These are phyloP conservation scores for Cladophialophora exuberans DNA, from an alignment of 2,329 filamentous ascomycete genomes.

Conservation along the genomic window DNA sequence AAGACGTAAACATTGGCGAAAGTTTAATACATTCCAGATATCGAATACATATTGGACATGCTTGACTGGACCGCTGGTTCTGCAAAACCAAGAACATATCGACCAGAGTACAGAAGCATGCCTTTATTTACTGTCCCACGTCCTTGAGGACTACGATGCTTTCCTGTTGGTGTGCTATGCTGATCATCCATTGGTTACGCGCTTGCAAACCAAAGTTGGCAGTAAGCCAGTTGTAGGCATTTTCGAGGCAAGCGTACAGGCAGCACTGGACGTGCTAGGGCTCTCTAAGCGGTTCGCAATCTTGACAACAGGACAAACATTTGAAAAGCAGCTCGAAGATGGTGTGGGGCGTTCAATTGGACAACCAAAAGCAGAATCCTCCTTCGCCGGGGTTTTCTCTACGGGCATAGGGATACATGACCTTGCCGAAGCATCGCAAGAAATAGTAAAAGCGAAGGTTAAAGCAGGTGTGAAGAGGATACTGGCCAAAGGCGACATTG, in stretches of 20 bases:
- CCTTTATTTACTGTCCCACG: not conserved
- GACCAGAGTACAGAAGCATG: conserved; percentile 1
- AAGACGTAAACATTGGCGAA: not conserved
- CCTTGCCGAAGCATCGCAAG: not conserved
- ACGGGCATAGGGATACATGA: conserved; percentile 5
- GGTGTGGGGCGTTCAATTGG: conserved; percentile 1
- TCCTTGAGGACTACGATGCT: conserved; percentile 3
- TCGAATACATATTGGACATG: conserved; percentile 17
- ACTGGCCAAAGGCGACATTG: not conserved
- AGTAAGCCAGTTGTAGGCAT: conserved; percentile 10
- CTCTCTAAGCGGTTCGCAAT: conserved; percentile 3
- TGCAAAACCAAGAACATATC: conserved; percentile 11
- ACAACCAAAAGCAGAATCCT: not conserved
- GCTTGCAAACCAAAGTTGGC: conserved; percentile 1
- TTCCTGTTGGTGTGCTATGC: conserved; percentile 17
- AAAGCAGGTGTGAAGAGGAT: not conserved
- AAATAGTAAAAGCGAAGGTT: conserved; percentile 5
- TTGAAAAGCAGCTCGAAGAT: conserved; percentile 3
- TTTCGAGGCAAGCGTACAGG: conserved; percentile 13
- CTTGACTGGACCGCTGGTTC: conserved; percentile 2
- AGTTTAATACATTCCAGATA: conserved; percentile 1
- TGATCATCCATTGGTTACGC: conserved; percentile 9
- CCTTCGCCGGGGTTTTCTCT: conserved; percentile 9
- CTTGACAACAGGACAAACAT: conserved; percentile 16
- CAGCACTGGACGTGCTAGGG: not conserved